These are phyloP conservation scores for Saccharum hybrid DNA, from an alignment of 202 grass and related monocot species.

Conservation along the genomic window DNA sequence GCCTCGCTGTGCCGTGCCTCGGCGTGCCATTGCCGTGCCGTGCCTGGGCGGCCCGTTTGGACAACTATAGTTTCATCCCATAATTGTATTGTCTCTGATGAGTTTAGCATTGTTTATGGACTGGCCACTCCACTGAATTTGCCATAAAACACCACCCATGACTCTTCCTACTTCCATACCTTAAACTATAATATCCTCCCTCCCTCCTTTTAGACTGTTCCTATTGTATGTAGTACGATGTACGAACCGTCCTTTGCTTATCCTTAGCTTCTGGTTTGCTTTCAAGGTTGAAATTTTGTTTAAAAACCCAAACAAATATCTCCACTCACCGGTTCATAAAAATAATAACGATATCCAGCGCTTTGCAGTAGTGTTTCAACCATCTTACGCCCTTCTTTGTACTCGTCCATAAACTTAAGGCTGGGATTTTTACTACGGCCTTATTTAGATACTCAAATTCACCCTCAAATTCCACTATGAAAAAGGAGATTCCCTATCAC, in stretches of 20 bases:
- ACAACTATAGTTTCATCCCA: neutral
- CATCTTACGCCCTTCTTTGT: neutral
- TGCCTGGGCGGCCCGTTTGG: too few relatives aligned
- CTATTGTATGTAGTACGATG: neutral
- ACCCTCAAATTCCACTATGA: too few relatives aligned
- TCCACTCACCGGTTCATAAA: neutral
- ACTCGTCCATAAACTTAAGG: neutral
- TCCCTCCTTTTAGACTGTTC: neutral
- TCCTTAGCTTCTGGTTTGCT: neutral
- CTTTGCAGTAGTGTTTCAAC: conserved; percentile 1
- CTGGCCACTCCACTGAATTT: neutral
- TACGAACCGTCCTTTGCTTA: neutral
- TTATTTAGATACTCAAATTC: too few relatives aligned
- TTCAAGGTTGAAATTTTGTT: neutral
- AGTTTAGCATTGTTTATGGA: conserved; percentile 12
- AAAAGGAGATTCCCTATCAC: too few relatives aligned
- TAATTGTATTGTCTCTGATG: conserved; percentile 8
- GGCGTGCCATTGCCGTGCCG: too few relatives aligned
- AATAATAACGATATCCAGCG: neutral
- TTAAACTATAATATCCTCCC: neutral
- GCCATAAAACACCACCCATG: neutral
- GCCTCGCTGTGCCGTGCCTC: too few relatives aligned
- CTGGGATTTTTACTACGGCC: neutral
- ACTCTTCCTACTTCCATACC: neutral
- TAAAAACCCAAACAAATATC: neutral